Conservation (phyloP, 306 rosid species). For the Rubus parviflorus region DNA sequence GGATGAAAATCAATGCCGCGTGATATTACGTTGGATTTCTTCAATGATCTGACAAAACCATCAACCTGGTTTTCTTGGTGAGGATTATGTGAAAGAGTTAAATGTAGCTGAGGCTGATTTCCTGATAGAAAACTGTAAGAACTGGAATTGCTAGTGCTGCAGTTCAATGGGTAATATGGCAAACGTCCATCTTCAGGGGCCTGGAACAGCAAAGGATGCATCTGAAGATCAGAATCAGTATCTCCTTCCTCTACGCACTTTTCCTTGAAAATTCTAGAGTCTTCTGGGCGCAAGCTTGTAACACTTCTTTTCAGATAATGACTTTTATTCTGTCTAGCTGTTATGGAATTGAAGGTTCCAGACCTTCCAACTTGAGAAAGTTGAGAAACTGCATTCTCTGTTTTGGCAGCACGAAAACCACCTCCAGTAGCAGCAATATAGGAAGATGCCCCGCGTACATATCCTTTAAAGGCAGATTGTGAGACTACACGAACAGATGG, state of each 20-base stretch:
- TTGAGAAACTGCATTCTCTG: conserved; percentile 40
- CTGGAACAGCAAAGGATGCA: conserved; percentile 95
- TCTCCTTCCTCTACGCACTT: conserved; percentile 50
- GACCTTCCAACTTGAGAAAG: conserved; percentile 41
- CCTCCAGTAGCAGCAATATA: conserved; percentile 46
- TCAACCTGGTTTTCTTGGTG: conserved; percentile 52
- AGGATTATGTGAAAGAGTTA: conserved; percentile 70
- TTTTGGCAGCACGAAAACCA: conserved; percentile 36
- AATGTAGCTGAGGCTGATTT: conserved; percentile 70
- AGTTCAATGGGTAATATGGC: conserved; percentile 61
- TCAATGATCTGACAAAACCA: conserved; percentile 41
- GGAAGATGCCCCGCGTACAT: conserved; percentile 45
- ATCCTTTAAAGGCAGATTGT: conserved; percentile 67
- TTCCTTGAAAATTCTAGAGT: conserved; percentile 41
- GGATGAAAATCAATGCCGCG: conserved; percentile 91
- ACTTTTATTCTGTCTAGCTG: conserved; percentile 31
- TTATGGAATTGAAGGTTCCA: conserved; percentile 24
- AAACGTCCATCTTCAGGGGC: conserved; percentile 56
- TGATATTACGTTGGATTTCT: conserved; percentile 47
- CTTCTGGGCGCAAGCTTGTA: conserved; percentile 36
- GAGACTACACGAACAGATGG: conserved; percentile 85
- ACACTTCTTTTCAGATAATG: conserved; percentile 27
- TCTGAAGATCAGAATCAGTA: conserved; percentile 59
- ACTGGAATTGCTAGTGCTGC: conserved; percentile 49
- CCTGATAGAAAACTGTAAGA: conserved; percentile 66